Percentiles rank a stretch among this genome's conserved stretches.
Conservation (phyloP, 169 alveolate genomes). For the Plasmodium blacklocki region DNA sequence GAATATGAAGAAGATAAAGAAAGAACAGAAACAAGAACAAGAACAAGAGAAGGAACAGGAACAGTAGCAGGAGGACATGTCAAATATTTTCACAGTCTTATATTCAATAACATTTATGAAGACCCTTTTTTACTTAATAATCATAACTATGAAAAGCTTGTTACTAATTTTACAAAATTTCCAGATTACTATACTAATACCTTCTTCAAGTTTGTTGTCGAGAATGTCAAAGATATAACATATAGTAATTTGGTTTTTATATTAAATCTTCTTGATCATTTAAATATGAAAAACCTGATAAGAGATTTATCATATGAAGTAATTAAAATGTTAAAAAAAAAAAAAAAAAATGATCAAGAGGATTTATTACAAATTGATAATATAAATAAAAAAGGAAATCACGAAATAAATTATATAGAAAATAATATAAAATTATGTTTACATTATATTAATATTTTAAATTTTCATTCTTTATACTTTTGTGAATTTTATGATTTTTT, state of each 20-base stretch:
- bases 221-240: neutral
- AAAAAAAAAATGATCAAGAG: neutral
- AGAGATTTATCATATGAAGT: conserved; percentile 53
- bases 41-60: no score
- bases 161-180: no score
- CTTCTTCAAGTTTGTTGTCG: conserved; percentile 5
- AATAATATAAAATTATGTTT: conserved; percentile 17
- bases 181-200: neutral
- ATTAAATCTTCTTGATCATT: neutral
- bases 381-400: neutral
- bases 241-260: neutral
- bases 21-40: no score
- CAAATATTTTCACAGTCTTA: no score
- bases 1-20: no score
- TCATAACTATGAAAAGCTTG: no score
- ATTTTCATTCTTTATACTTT: conserved; percentile 25
- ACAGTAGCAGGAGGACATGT: no score
- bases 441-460: conserved; percentile 16
- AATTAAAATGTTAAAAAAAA: conserved; percentile 3
- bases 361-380: neutral
- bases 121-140: no score
- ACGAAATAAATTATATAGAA: neutral
- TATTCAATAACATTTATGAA: no score
- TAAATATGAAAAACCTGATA: conserved; percentile 23
- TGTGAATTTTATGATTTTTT: conserved; percentile 44